These are phyloP conservation scores for Colletotrichum sp. DNA, from an alignment of 2,329 filamentous ascomycete genomes.

Conservation along the genomic window DNA sequence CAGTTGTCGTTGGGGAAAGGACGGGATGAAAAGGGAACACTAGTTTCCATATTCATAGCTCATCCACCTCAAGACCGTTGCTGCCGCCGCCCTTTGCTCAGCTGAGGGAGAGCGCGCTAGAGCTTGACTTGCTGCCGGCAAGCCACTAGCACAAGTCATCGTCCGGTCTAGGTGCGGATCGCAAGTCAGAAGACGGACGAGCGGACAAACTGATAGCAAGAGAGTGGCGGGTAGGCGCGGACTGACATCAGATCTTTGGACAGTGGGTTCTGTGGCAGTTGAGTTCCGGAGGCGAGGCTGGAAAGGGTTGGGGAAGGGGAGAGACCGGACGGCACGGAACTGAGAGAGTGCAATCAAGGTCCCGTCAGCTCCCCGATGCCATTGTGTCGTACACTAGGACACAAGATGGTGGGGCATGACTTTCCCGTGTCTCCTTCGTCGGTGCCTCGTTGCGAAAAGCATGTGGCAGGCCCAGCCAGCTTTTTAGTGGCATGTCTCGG, in stretches of 20 bases:
- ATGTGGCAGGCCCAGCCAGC: neutral
- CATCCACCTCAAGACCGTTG: neutral
- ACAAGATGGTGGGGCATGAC: neutral
- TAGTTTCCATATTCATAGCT: neutral
- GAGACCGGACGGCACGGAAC: neutral
- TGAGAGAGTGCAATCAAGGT: neutral
- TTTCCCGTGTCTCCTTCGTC: neutral
- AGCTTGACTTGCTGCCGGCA: neutral
- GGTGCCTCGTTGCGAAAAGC: neutral
- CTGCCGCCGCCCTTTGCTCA: neutral
- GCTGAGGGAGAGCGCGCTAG: neutral
- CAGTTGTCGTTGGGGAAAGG: neutral
- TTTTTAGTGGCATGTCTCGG: neutral
- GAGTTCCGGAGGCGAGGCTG: neutral
- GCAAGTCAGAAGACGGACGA: neutral
- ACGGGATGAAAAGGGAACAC: neutral
- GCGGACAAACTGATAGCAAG: neutral
- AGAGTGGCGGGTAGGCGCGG: neutral
- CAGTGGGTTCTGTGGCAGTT: neutral
- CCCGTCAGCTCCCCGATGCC: neutral
- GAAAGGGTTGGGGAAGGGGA: neutral
- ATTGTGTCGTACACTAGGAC: neutral
- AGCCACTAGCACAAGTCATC: constrained; percentile 16
- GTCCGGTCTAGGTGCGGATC: neutral
- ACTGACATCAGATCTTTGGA: neutral